Evolutionary conservation across 345 rosid genomes (phyloP).

Genomic region (Citrus medica): DNA sequence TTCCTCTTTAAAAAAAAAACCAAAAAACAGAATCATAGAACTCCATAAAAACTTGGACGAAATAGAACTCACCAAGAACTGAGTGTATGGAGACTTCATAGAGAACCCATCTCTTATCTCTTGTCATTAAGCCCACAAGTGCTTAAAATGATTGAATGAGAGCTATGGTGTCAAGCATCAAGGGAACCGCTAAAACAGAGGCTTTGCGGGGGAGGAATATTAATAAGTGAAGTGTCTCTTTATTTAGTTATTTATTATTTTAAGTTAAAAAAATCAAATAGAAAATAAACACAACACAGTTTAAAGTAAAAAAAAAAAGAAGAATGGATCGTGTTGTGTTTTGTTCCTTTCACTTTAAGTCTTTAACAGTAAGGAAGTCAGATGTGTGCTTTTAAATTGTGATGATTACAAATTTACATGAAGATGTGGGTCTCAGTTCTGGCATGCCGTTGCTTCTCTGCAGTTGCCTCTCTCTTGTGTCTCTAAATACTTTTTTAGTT

Average conservation of each 20-base stretch:
- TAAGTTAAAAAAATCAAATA: neutral
- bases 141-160: constrained; percentile 42
- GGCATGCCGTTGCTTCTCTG: neutral
- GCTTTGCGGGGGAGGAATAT: constrained; percentile 19
- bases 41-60: constrained; percentile 8
- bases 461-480: constrained; percentile 9
- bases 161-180: constrained; percentile 61
- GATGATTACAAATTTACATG: constrained; percentile 21
- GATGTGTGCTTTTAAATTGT: constrained; percentile 31
- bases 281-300: neutral
- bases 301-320: constrained; percentile 25
- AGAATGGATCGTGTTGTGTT: constrained; percentile 25
- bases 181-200: constrained; percentile 51
- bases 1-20: neutral
- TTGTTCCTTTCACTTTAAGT: constrained; percentile 27
- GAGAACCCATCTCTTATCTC: constrained; percentile 34
- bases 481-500: constrained; percentile 17
- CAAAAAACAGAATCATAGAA: constrained; percentile 27
- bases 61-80: constrained; percentile 27
- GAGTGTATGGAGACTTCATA: constrained; percentile 4
- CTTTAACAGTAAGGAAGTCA: constrained; percentile 11
- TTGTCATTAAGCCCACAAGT: constrained; percentile 21
- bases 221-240: constrained; percentile 23
- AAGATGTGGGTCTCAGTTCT: constrained; percentile 31
- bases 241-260: constrained; percentile 3